Evolutionary conservation across 2,329 filamentous ascomycete genomes (phyloP).

Genomic region (Elsinoe necatrix): DNA sequence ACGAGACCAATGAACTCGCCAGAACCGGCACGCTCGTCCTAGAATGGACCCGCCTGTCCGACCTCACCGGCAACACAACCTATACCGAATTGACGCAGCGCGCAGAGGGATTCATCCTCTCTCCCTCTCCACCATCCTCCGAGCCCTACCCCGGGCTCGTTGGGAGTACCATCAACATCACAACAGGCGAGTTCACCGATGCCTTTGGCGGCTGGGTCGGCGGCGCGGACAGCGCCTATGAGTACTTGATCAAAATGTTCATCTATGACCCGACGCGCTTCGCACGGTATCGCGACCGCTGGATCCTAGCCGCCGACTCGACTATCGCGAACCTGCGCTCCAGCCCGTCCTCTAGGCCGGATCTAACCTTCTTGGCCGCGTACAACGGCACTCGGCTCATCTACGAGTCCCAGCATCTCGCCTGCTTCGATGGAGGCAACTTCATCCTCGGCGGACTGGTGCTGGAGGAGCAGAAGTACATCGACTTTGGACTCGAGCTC

Average conservation of each 20-base stretch:
- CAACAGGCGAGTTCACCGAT: slow-evolving; percentile 59
- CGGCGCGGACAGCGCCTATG: slow-evolving; percentile 73
- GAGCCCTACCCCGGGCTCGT: slow-evolving; percentile 73
- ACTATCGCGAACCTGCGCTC: slow-evolving; percentile 63
- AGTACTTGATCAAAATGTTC: slow-evolving; percentile 89
- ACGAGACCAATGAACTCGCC: slow-evolving; percentile 60
- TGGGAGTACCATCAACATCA: slow-evolving; percentile 57
- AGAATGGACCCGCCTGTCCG: slow-evolving; percentile 75
- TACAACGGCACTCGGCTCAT: slow-evolving; percentile 42
- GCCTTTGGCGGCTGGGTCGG: slow-evolving; percentile 66
- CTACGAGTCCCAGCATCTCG: slow-evolving; percentile 45
- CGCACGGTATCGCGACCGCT: slow-evolving; percentile 57
- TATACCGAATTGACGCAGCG: slow-evolving; percentile 61
- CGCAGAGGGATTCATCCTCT: slow-evolving; percentile 61
- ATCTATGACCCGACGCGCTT: slow-evolving; percentile 64
- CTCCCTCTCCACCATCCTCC: slow-evolving; percentile 49
- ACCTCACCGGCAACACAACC: slow-evolving; percentile 58
- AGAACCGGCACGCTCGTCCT: slow-evolving; percentile 70
- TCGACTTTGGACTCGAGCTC: slow-evolving; percentile 64
- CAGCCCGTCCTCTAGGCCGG: slow-evolving; percentile 56
- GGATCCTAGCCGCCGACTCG: slow-evolving; percentile 67
- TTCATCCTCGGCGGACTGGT: slow-evolving; percentile 73
- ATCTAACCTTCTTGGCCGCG: slow-evolving; percentile 62
- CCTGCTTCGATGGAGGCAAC: slow-evolving; percentile 77
- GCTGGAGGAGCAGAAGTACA: slow-evolving; percentile 56